Evolutionary conservation across 805 yeast species (phyloP), one percentile per base, ranked within the genome.

Genomic region (Limtongozyma cylindracea): DNA sequence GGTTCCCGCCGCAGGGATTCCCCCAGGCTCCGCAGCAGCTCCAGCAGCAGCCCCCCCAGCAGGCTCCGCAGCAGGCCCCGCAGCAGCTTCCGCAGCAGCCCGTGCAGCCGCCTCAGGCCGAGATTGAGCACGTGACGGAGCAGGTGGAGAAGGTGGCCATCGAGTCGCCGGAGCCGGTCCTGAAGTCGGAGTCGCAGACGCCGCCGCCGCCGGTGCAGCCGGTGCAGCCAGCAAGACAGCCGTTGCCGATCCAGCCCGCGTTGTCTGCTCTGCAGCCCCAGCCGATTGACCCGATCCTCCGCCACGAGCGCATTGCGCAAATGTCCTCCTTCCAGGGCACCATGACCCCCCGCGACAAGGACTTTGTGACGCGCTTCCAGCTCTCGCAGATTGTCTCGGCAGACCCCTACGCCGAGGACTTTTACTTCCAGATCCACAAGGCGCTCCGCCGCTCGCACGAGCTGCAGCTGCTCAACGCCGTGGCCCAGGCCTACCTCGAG

Each of bases 341-440:
- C 30, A 88, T 88, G 98, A 77, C 80, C 35, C 92, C 93, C 26
- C 74, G 84, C 49, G 98, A 88, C 44, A 82, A 82, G 49, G 94
- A 84, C 47, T 80, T 76, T 39, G 84, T 88, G 22, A 78, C 94
- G 20, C 62, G 95, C 41, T 70, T 82, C 39, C 98, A 88, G 47
- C 58, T 88, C 30, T 78, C 93, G 22, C 94, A 82, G 43, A 73
- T 88, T 45, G 94, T 88, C 22, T 74, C 94, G 8, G 95, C 82
- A 25, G 96, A 88, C 45, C 98, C 98, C 9, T 77, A 74, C 45
- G 78, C 76, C 38, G 98, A 88, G 45, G 98, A 88, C 50, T 88
- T 84, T 39, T 88, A 88, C 41, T 77, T 71, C 38, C 96, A 88
- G 45, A 94, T 88, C 19, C 76, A 65, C 47, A 73, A 82, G 35